Evolutionary conservation across 169 alveolate species (phyloP).

Genomic region (Toxoplasma gondii): DNA sequence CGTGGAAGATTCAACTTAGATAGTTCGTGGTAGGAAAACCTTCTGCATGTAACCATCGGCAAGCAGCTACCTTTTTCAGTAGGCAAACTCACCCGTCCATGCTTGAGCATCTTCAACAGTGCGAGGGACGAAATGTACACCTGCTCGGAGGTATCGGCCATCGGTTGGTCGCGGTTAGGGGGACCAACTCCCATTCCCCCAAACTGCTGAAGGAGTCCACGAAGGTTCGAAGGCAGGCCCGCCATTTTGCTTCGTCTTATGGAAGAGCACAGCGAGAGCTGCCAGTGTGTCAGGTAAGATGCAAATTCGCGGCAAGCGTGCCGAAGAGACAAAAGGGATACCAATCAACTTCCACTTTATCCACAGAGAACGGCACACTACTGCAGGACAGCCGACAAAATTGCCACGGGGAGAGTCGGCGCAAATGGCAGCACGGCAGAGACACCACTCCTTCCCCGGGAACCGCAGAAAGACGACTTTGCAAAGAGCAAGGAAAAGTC

Average conservation of each 20-base stretch:
- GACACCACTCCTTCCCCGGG: too few species aligned
- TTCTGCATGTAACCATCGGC: not conserved
- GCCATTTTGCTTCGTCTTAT: not conserved
- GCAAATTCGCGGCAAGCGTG: not conserved
- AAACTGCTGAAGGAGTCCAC: conserved; percentile 50
- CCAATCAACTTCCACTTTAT: not conserved
- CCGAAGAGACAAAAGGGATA: not conserved
- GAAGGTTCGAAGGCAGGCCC: conserved; percentile 33
- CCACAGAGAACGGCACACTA: too few species aligned
- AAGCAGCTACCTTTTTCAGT: not conserved
- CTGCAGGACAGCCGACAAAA: too few species aligned
- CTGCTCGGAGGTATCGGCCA: conserved; percentile 82
- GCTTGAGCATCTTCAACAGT: conserved; percentile 97
- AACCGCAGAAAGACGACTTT: too few species aligned
- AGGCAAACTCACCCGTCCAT: conserved; percentile 90
- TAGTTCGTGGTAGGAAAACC: too few species aligned
- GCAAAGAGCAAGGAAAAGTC: too few species aligned
- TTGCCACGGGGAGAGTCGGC: too few species aligned
- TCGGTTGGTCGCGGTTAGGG: conserved; percentile 50
- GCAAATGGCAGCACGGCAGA: too few species aligned
- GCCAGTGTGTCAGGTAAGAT: not conserved
- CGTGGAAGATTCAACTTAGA: too few species aligned
- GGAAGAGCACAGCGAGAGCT: not conserved
- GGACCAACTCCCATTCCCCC: conserved; percentile 47
- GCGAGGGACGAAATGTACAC: conserved; percentile 97